Conservation (phyloP, 208 protist genomes). For the Wallacemonas sp. region DNA sequence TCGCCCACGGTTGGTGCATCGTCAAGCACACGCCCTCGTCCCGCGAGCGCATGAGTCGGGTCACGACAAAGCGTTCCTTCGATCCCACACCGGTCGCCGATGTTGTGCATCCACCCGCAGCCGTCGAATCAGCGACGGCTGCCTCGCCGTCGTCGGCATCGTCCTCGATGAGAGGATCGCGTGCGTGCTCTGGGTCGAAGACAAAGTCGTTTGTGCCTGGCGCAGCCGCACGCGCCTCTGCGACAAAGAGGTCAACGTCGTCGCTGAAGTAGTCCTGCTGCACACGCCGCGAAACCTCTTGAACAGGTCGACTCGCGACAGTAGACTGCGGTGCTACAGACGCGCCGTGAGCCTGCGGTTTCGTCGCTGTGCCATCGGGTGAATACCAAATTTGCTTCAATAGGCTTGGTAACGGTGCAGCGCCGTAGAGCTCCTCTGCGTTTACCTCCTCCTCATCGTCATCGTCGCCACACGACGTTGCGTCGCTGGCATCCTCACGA, state of each 20-base stretch:
- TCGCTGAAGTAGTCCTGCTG: constrained; percentile 90
- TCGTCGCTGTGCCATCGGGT: constrained; percentile 40
- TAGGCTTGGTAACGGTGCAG: constrained; percentile 62
- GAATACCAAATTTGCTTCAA: constrained; percentile 88
- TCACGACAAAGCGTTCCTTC: constrained; percentile 40
- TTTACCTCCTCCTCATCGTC: constrained; percentile 8
- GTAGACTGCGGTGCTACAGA: too few relatives aligned
- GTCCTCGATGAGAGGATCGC: constrained; percentile 5
- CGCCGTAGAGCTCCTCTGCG: constrained; percentile 15
- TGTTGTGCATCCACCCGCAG: too few relatives aligned
- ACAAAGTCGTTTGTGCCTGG: constrained; percentile 24
- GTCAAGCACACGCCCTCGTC: constrained; percentile 89
- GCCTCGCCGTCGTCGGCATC: constrained; percentile 14
- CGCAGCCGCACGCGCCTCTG: constrained; percentile 24
- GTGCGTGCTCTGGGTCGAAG: constrained; percentile 26
- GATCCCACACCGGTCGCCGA: too few relatives aligned
- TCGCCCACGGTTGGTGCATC: constrained; percentile 95
- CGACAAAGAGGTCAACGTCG: constrained; percentile 60
- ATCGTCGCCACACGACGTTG: too few relatives aligned
- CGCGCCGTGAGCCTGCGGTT: background rate
- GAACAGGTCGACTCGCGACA: constrained; percentile 15
- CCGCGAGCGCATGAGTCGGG: constrained; percentile 53
- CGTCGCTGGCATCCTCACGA: constrained; percentile 11
- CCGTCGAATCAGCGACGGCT: background rate
- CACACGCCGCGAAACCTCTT: constrained; percentile 75